Conservation (phyloP, 1,139 yeast genomes). For the Pichia sp. region DNA sequence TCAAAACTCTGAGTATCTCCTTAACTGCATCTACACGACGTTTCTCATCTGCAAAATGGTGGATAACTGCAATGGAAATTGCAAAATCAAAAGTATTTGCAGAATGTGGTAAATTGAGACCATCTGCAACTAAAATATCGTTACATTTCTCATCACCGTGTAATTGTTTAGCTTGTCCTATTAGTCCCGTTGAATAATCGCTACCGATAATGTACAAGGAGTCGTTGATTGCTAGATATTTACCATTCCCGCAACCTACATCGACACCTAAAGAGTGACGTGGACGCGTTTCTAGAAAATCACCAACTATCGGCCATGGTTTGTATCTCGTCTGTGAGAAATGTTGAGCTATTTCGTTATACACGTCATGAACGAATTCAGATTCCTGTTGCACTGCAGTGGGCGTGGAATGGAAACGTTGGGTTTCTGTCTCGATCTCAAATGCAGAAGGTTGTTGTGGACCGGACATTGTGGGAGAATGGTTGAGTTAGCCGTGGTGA, state of each 20-base stretch:
- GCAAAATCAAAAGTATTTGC: slow-evolving; percentile 71
- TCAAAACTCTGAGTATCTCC: slow-evolving; percentile 57
- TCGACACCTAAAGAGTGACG: slow-evolving; percentile 46
- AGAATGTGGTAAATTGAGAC: slow-evolving; percentile 62
- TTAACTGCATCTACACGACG: slow-evolving; percentile 69
- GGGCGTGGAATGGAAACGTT: slow-evolving; percentile 19
- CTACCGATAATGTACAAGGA: slow-evolving; percentile 69
- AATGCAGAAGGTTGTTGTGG: slow-evolving; percentile 23
- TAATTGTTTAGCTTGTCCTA: slow-evolving; percentile 59
- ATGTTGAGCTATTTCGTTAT: slow-evolving; percentile 86
- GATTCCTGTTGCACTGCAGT: slow-evolving; percentile 58
- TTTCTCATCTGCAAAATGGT: slow-evolving; percentile 82
- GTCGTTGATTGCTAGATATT: slow-evolving; percentile 68
- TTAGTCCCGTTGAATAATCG: slow-evolving; percentile 74
- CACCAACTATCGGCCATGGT: slow-evolving; percentile 95
- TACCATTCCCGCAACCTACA: slow-evolving; percentile 97
- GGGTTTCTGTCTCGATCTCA: slow-evolving; percentile 21
- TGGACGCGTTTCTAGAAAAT: slow-evolving; percentile 40
- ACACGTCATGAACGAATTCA: slow-evolving; percentile 78
- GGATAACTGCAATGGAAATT: slow-evolving; percentile 91
- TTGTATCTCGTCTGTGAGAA: slow-evolving; percentile 90
- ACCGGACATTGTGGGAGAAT: slow-evolving; percentile 20
- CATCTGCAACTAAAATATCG: slow-evolving; percentile 69
- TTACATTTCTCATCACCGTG: slow-evolving; percentile 28
- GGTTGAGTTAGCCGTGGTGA: not conserved